Conservation (phyloP, 177 flowering plant species). For the Vitis hybrid region DNA sequence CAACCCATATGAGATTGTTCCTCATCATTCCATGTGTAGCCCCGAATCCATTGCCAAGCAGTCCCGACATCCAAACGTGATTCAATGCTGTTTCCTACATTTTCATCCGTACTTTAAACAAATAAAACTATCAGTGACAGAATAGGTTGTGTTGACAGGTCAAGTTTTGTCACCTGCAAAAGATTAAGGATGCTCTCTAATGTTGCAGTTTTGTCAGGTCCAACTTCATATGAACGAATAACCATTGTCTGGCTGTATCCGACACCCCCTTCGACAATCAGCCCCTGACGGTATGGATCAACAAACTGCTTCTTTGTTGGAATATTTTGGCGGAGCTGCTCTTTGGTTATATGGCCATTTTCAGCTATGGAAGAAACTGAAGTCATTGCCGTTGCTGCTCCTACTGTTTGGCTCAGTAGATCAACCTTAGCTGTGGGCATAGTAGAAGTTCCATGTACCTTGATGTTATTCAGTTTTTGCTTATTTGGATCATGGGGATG, state of each 20-base stretch:
- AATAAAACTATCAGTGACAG: not conserved
- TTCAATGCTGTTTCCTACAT: slow-evolving; percentile 63
- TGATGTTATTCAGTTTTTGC: slow-evolving; percentile 23
- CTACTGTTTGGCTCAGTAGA: slow-evolving; percentile 18
- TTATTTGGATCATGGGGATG: slow-evolving; percentile 22
- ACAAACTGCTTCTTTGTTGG: slow-evolving; percentile 51
- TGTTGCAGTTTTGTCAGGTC: slow-evolving; percentile 66
- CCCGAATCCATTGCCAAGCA: slow-evolving; percentile 72
- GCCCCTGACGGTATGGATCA: slow-evolving; percentile 57
- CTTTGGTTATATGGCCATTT: slow-evolving; percentile 13
- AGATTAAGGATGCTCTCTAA: slow-evolving; percentile 66
- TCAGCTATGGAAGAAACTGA: slow-evolving; percentile 15
- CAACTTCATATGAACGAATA: slow-evolving; percentile 71
- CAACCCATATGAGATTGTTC: slow-evolving; percentile 70
- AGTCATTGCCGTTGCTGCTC: slow-evolving; percentile 19
- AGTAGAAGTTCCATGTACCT: slow-evolving; percentile 25
- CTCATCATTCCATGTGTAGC: slow-evolving; percentile 77
- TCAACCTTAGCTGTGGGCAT: slow-evolving; percentile 15
- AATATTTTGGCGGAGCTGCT: slow-evolving; percentile 44
- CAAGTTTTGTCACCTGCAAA: slow-evolving; percentile 46
- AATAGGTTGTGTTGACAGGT: not conserved
- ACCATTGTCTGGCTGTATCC: slow-evolving; percentile 69
- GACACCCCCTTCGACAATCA: slow-evolving; percentile 51
- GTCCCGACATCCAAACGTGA: slow-evolving; percentile 80
- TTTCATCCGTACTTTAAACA: not conserved